Conservation (phyloP, 2,329 filamentous ascomycete species). For the Blumeriella jaapii region DNA sequence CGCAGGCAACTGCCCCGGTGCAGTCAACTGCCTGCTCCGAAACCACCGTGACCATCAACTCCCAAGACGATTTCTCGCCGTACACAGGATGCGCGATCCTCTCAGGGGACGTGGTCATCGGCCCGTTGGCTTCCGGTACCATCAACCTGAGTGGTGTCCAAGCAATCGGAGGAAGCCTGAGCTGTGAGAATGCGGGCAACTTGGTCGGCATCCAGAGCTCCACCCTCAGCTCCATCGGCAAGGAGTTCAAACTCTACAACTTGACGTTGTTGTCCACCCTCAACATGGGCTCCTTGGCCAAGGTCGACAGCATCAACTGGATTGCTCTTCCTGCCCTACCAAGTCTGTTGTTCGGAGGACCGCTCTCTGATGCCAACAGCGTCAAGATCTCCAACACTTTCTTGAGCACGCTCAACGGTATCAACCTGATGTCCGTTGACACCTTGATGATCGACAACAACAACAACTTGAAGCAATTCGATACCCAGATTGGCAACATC, state of each 20-base stretch:
- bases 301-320: conserved; percentile 59
- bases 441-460: conserved; percentile 86
- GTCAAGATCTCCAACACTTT: conserved; percentile 80
- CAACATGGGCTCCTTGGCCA: conserved; percentile 50
- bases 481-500: conserved; percentile 68
- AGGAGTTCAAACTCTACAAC: conserved; percentile 57
- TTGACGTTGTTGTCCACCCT: conserved; percentile 60
- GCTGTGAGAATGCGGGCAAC: conserved; percentile 46
- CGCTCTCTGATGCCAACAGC: conserved; percentile 53
- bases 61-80: conserved; percentile 22
- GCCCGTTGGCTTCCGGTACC: conserved; percentile 19
- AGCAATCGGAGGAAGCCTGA: conserved; percentile 45
- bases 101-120: conserved; percentile 27
- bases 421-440: conserved; percentile 64
- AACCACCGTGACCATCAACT: conserved; percentile 24
- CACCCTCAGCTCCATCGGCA: conserved; percentile 53
- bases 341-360: conserved; percentile 43
- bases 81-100: conserved; percentile 24
- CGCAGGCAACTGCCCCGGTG: conserved; percentile 12
- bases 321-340: conserved; percentile 55
- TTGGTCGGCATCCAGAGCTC: conserved; percentile 52
- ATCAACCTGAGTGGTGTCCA: conserved; percentile 51
- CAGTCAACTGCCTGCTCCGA: conserved; percentile 24
- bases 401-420: conserved; percentile 65
- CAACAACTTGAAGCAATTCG: conserved; percentile 61